Conservation (phyloP, 352 stramenopile genomes). For the Phytophthora sp. region DNA sequence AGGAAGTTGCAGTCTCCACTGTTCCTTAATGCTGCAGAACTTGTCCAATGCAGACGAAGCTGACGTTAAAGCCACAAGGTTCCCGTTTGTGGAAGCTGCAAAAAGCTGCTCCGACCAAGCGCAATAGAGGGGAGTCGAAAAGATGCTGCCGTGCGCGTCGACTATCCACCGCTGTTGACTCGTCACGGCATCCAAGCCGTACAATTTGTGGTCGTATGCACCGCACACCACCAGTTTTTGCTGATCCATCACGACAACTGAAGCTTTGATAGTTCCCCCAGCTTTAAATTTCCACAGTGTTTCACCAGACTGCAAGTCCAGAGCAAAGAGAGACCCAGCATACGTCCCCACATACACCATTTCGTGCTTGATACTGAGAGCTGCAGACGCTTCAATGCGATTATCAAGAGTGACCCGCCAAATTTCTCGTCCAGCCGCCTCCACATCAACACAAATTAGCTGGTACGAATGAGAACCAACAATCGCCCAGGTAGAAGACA, state of each 20-base stretch:
- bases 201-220: conserved; percentile 59
- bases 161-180: conserved; percentile 37
- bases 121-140: conserved; percentile 50
- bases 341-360: conserved; percentile 65
- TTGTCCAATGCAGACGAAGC: background rate
- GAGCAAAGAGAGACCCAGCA: conserved; percentile 50
- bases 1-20: conserved; percentile 42
- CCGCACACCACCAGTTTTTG: conserved; percentile 50
- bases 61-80: conserved; percentile 30
- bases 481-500: conserved; percentile 34
- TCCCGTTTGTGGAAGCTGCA: conserved; percentile 49
- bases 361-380: conserved; percentile 37
- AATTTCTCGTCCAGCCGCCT: conserved; percentile 26
- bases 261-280: conserved; percentile 55
- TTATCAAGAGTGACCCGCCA: conserved; percentile 57
- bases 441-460: conserved; percentile 53
- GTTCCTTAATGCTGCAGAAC: conserved; percentile 7
- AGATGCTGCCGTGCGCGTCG: conserved; percentile 51
- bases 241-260: conserved; percentile 51
- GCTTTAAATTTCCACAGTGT: conserved; percentile 45
- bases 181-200: conserved; percentile 36
- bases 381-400: conserved; percentile 61
- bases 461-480: conserved; percentile 58
- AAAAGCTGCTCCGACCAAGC: conserved; percentile 33
- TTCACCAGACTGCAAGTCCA: conserved; percentile 41